Conservation (phyloP, 768 basidiomycete genomes). For the Boletus edulis region DNA sequence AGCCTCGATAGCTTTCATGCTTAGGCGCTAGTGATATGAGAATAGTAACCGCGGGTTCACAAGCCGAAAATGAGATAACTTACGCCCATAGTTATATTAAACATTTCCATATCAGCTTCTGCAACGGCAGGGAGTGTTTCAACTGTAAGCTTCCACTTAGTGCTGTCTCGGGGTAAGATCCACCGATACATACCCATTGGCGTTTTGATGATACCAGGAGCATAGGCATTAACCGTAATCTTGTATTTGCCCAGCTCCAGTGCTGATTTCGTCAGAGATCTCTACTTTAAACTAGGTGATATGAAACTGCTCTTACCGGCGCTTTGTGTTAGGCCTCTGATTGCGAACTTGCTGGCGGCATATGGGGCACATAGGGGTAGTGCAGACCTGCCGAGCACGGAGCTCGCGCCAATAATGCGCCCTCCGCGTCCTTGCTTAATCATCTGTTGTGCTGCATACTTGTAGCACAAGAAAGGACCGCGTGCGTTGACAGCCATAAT, state of each 20-base stretch:
- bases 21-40: background rate
- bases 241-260: conserved; percentile 31
- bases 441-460: conserved; percentile 62
- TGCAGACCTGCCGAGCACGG: background rate
- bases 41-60: too few species aligned
- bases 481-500: conserved; percentile 48
- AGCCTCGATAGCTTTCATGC: background rate
- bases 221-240: conserved; percentile 41
- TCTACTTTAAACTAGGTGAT: background rate
- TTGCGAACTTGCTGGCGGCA: conserved; percentile 36
- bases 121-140: background rate
- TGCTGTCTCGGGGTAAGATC: background rate
- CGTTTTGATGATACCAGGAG: conserved; percentile 35
- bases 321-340: conserved; percentile 38
- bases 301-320: conserved; percentile 23
- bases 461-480: conserved; percentile 59
- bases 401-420: conserved; percentile 46
- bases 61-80: too few species aligned
- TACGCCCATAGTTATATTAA: background rate
- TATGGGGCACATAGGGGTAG: conserved; percentile 14
- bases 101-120: background rate
- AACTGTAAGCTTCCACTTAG: background rate
- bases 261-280: background rate
- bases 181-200: conserved; percentile 29
- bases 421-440: conserved; percentile 48